Conservation (phyloP, 345 rosid species). For the Rubroshorea leprosula region DNA sequence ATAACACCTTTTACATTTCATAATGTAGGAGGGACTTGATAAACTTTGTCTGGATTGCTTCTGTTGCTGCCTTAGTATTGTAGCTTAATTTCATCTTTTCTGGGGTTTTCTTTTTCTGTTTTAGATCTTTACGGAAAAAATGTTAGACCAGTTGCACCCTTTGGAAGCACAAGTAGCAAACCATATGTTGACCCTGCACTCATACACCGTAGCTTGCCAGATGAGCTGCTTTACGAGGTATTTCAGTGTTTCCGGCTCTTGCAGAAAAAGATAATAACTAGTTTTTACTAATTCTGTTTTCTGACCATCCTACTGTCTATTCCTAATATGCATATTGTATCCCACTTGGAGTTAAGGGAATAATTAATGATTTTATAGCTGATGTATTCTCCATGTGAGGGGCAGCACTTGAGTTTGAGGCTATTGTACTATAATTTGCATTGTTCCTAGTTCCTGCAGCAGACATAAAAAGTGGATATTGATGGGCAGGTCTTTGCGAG, state of each 20-base stretch:
- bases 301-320: too few relatives aligned
- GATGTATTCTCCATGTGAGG: too few relatives aligned
- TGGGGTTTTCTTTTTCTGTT: neutral
- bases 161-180: constrained; percentile 63
- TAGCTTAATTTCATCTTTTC: neutral
- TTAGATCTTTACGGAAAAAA: constrained; percentile 87
- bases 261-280: neutral
- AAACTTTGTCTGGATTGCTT: neutral
- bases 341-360: neutral
- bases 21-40: neutral
- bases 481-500: constrained; percentile 67
- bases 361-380: too few relatives aligned
- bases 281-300: neutral
- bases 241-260: neutral
- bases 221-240: constrained; percentile 93
- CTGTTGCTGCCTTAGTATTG: too few relatives aligned
- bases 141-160: constrained; percentile 80
- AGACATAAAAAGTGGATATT: constrained; percentile 8
- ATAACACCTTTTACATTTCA: neutral
- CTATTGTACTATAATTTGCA: neutral
- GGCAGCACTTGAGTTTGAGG: neutral
- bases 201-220: constrained; percentile 79
- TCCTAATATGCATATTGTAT: neutral
- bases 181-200: constrained; percentile 60
- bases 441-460: neutral